A percentile compares a stretch with the other conserved stretches of the same genome.
Evolutionary conservation across 352 stramenopile genomes (phyloP).

Genomic region (Thraustochytrium striatum): DNA sequence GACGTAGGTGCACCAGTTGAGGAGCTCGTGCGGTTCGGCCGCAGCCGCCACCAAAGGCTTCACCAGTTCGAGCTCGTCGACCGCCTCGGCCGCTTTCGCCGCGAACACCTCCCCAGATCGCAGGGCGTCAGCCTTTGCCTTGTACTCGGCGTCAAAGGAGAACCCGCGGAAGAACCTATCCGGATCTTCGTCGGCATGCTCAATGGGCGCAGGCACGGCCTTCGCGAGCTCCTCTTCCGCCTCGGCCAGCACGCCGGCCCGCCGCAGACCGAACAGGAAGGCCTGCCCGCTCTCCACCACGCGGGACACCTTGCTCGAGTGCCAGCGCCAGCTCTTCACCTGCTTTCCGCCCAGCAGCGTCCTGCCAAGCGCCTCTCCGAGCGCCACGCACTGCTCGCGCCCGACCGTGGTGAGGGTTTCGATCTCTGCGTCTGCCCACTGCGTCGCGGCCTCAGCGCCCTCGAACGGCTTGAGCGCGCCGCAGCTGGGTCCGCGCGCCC

Average conservation of each 20-base stretch:
- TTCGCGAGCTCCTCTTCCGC: neutral
- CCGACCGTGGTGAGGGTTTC: neutral
- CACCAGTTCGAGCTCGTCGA: too few relatives aligned
- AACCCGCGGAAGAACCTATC: too few relatives aligned
- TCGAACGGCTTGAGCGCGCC: neutral
- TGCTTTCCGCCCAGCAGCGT: neutral
- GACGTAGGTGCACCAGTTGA: neutral
- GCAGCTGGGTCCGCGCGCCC: neutral
- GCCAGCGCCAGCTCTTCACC: neutral
- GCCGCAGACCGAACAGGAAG: neutral
- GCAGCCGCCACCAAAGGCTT: too few relatives aligned
- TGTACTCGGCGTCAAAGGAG: too few relatives aligned
- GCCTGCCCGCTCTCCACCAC: neutral
- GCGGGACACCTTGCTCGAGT: neutral
- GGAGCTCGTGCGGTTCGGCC: too few relatives aligned
- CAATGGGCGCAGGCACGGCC: neutral
- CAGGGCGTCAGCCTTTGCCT: too few relatives aligned
- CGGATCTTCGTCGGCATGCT: too few relatives aligned
- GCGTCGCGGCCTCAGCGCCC: neutral
- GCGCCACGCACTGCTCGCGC: neutral
- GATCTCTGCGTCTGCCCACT: neutral
- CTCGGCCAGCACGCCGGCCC: neutral
- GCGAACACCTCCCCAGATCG: conserved; percentile 15
- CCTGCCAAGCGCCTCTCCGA: neutral
- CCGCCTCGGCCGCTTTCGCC: too few relatives aligned